Conservation (phyloP, 805 yeast species). For the Yamadazyma sp. region DNA sequence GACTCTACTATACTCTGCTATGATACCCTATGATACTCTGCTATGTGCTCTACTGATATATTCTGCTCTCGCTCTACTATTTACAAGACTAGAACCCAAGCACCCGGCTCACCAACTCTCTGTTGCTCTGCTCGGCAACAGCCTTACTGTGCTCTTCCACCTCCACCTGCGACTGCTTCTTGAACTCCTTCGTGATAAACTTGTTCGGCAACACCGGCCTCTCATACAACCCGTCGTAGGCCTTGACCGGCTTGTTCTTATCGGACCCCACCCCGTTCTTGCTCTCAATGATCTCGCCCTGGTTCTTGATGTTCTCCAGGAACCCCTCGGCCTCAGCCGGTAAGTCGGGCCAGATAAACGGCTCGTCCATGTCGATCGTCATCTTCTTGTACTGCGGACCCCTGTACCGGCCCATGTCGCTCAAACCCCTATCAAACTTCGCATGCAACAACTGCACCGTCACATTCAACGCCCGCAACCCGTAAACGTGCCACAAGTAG, state of each 20-base stretch:
- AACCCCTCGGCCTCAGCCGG: slow-evolving; percentile 37
- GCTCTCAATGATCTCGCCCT: slow-evolving; percentile 50
- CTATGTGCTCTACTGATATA: too few relatives aligned
- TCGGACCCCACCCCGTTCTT: slow-evolving; percentile 64
- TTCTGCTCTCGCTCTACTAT: too few relatives aligned
- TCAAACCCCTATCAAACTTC: slow-evolving; percentile 51
- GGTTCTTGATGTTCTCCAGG: slow-evolving; percentile 45
- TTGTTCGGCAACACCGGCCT: slow-evolving; percentile 43
- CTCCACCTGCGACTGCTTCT: slow-evolving; percentile 24
- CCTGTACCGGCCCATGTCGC: slow-evolving; percentile 70
- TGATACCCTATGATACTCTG: too few relatives aligned
- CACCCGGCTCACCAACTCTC: slow-evolving; percentile 28
- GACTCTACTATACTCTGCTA: too few relatives aligned
- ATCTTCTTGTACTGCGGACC: slow-evolving; percentile 84
- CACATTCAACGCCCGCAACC: slow-evolving; percentile 82
- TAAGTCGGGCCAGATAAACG: slow-evolving; percentile 89
- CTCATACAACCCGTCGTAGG: slow-evolving; percentile 69
- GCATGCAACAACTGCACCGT: slow-evolving; percentile 84
- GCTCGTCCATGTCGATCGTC: slow-evolving; percentile 95
- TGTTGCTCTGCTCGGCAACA: slow-evolving; percentile 27
- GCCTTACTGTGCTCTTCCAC: slow-evolving; percentile 20
- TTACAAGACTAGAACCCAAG: slow-evolving; percentile 27
- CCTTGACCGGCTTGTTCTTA: slow-evolving; percentile 59
- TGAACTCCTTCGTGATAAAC: slow-evolving; percentile 30
- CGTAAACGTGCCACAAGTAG: slow-evolving; percentile 86